Base-by-base conservation (phyloP, 208 protist species). In the Trypanosoma caninum region DNA sequence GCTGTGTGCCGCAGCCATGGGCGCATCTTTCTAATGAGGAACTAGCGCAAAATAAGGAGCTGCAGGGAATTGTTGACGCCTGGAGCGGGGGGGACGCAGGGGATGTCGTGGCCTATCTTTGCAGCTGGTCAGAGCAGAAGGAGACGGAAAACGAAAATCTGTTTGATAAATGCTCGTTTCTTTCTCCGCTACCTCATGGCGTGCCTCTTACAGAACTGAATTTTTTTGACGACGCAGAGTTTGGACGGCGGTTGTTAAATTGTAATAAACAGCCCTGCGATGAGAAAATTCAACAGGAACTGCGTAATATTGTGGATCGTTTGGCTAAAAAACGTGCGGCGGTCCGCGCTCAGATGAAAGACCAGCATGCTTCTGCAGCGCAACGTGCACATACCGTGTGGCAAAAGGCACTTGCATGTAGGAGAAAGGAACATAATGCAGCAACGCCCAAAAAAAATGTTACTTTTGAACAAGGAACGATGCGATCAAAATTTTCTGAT, bases 111-210 rank as follows among this genome's bases (percentile, higher is more conserved):
- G 37, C 55, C 18, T 78, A 84, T 47, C 55, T 86, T 8, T 30
- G 27, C 22, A 60, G 74, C 18, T 77, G 55, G 62, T 88, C 84
- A 13, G 30, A 58, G 13, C 67, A 58, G 50, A 91, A 91, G 73
- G 78, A 91, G 55, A 50, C 50, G 3, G 69, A 75, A 55, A 91
- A 86, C 69, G 84, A 87, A 57, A 64, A 68, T 13, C 64, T 91
- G 37, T 88, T 87, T 47, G 58, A 47, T 3, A 44, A 55, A 14
- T 91, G 81, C 57, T 62, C 70, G 2, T 91, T 91, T 58, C 72
- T 91, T 33, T 56, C 69, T 3, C 67, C 69, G 8, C 52, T 91
- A 22, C 73, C 78, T n/a, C 68, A 64, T 40, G 81, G 81, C 27
- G 63, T 81, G 35, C 66, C 84, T 5, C 72, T 91, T 25, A 72